phyloP scores from a whole-genome alignment of 2,329 filamentous ascomycete genomes.

The Metarhizium album region DNA sequence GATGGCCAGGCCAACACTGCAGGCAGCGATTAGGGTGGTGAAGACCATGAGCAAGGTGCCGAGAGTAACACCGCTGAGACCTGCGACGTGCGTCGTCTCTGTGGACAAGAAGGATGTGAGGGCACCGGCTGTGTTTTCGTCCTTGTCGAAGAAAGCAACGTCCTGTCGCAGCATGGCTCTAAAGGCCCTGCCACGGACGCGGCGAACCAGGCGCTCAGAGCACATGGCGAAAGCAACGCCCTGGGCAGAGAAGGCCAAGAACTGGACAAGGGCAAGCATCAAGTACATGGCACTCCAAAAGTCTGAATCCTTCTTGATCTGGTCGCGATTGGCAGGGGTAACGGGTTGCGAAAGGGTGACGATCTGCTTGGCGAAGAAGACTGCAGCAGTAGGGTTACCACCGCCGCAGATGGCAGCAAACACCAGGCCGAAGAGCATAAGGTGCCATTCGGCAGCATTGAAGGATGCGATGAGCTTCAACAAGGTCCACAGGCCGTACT shows the following conservation, averaged over 20 bases:
- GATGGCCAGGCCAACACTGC: slow-evolving; percentile 58
- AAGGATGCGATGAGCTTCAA: slow-evolving; percentile 72
- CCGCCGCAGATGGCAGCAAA: slow-evolving; percentile 70
- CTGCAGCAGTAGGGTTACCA: slow-evolving; percentile 56
- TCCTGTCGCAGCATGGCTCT: slow-evolving; percentile 84
- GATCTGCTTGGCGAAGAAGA: slow-evolving; percentile 88
- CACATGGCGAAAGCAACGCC: slow-evolving; percentile 71
- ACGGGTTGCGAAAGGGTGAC: slow-evolving; percentile 49
- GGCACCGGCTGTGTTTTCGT: slow-evolving; percentile 81
- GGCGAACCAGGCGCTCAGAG: slow-evolving; percentile 76
- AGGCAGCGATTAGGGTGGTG: slow-evolving; percentile 69
- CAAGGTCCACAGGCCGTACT: slow-evolving; percentile 64
- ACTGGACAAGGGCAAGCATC: slow-evolving; percentile 66
- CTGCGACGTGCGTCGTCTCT: slow-evolving; percentile 79
- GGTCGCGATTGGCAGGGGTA: slow-evolving; percentile 35
- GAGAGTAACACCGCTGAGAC: slow-evolving; percentile 77
- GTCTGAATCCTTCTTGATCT: slow-evolving; percentile 59
- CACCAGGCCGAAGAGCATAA: slow-evolving; percentile 63
- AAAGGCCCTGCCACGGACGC: slow-evolving; percentile 75
- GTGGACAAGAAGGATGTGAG: slow-evolving; percentile 83
- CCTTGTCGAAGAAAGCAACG: slow-evolving; percentile 80
- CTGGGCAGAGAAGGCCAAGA: slow-evolving; percentile 57
- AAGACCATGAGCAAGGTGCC: slow-evolving; percentile 73
- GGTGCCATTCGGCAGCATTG: slow-evolving; percentile 60
- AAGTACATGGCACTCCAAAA: slow-evolving; percentile 89